Conservation (phyloP, 306 rosid species). For the Prinsepia uniflora region DNA sequence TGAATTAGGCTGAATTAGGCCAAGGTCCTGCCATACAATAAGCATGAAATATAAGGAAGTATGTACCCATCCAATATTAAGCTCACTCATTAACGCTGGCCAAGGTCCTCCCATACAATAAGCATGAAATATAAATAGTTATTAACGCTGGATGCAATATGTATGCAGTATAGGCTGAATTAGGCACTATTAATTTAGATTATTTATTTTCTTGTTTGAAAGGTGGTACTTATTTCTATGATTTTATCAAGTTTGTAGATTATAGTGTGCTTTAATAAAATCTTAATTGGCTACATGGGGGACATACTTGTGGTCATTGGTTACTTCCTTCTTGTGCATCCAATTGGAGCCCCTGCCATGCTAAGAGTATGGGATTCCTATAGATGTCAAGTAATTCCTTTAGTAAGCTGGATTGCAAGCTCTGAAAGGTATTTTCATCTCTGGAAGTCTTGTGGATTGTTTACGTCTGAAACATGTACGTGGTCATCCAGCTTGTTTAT, state of each 20-base stretch:
- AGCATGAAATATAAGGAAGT: too few relatives aligned
- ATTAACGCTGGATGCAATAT: not conserved
- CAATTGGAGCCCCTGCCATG: not conserved
- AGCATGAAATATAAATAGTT: not conserved
- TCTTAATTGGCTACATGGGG: too few relatives aligned
- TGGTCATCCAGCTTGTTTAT: not conserved
- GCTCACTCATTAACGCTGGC: too few relatives aligned
- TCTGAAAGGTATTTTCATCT: not conserved
- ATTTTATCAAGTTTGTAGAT: too few relatives aligned
- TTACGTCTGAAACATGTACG: not conserved
- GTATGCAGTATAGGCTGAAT: not conserved
- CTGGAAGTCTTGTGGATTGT: not conserved
- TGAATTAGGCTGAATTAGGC: too few relatives aligned
- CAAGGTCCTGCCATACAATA: too few relatives aligned
- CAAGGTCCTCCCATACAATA: too few relatives aligned
- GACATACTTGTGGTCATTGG: not conserved
- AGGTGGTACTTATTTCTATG: not conserved
- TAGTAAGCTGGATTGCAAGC: not conserved
- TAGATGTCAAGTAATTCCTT: not conserved
- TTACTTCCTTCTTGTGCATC: not conserved
- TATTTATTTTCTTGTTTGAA: too few relatives aligned
- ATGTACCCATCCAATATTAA: too few relatives aligned
- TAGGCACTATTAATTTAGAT: too few relatives aligned
- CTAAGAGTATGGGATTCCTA: not conserved
- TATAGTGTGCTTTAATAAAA: not conserved